phyloP scores from a whole-genome alignment of 345 rosid species.

The Citrus sinensis region DNA sequence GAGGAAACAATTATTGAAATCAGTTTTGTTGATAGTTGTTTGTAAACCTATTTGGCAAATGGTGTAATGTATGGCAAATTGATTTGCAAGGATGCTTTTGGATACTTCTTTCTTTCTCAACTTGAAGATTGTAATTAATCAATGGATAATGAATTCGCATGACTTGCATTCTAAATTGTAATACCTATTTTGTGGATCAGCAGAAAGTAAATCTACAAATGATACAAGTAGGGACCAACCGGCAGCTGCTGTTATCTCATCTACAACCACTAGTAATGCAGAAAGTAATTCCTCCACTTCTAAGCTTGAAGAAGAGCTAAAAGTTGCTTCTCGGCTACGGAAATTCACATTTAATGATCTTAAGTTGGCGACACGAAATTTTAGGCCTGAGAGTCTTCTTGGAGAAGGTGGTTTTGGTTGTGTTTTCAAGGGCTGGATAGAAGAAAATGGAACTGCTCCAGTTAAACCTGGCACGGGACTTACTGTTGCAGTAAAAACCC shows the following conservation, averaged over 20 bases:
- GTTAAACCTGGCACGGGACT: constrained; percentile 98
- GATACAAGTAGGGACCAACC: constrained; percentile 78
- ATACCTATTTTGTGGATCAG: constrained; percentile 21
- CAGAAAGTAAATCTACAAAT: constrained; percentile 68
- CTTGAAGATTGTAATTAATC: background rate
- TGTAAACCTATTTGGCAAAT: background rate
- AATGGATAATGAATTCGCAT: background rate
- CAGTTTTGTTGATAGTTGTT: background rate
- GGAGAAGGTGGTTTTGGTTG: constrained; percentile 99
- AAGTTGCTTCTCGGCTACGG: constrained; percentile 69
- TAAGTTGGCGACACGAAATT: constrained; percentile 88
- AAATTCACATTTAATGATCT: constrained; percentile 90
- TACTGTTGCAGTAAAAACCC: constrained; percentile 95
- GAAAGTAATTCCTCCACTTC: constrained; percentile 85
- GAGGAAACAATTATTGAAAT: background rate
- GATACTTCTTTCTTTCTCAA: background rate
- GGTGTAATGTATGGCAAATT: background rate
- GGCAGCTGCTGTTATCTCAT: constrained; percentile 47
- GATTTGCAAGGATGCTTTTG: background rate
- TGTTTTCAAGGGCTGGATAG: constrained; percentile 95
- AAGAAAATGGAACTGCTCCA: constrained; percentile 97
- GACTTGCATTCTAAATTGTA: constrained; percentile 13
- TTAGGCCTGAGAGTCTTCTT: constrained; percentile 92
- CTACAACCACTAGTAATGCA: constrained; percentile 77
- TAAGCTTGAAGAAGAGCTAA: constrained; percentile 83